phyloP scores from a whole-genome alignment of 139 green algal genomes.

The Chara braunii region DNA sequence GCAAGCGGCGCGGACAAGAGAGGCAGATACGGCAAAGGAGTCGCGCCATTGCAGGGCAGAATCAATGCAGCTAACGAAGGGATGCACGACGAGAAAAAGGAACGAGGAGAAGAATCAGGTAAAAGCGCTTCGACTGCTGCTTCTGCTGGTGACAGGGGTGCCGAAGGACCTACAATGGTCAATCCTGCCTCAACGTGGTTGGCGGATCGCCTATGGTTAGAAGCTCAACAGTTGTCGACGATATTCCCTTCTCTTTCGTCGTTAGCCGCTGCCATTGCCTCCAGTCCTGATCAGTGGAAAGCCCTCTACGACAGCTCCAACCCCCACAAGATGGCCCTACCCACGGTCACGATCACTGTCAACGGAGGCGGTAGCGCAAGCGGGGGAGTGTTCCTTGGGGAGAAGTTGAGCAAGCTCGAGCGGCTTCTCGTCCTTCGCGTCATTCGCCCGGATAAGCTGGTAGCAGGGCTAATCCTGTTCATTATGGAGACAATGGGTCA shows the following conservation, averaged over 20 bases:
- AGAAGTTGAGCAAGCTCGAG: slow-evolving; percentile 51
- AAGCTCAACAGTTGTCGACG: slow-evolving; percentile 47
- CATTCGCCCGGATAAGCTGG: slow-evolving; percentile 61
- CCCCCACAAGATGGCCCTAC: slow-evolving; percentile 42
- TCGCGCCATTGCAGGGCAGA: too few species aligned
- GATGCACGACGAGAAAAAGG: too few species aligned
- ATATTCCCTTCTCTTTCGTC: slow-evolving; percentile 39
- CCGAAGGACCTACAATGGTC: too few species aligned
- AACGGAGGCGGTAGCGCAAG: slow-evolving; percentile 42
- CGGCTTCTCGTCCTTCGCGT: slow-evolving; percentile 51
- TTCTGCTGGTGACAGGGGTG: too few species aligned
- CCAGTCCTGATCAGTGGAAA: slow-evolving; percentile 21
- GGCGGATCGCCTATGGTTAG: slow-evolving; percentile 56
- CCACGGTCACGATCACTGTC: too few species aligned
- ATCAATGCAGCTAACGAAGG: too few species aligned
- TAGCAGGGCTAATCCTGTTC: slow-evolving; percentile 46
- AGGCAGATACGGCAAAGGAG: too few species aligned
- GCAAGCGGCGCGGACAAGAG: too few species aligned
- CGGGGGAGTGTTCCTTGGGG: too few species aligned
- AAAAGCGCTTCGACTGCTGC: too few species aligned
- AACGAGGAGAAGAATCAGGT: too few species aligned
- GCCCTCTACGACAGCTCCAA: slow-evolving; percentile 53
- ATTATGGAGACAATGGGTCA: slow-evolving; percentile 51
- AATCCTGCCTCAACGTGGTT: slow-evolving; percentile 57
- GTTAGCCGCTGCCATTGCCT: slow-evolving; percentile 37